Base-by-base conservation (phyloP, 441 rosid species). In the Croton setiger region DNA sequence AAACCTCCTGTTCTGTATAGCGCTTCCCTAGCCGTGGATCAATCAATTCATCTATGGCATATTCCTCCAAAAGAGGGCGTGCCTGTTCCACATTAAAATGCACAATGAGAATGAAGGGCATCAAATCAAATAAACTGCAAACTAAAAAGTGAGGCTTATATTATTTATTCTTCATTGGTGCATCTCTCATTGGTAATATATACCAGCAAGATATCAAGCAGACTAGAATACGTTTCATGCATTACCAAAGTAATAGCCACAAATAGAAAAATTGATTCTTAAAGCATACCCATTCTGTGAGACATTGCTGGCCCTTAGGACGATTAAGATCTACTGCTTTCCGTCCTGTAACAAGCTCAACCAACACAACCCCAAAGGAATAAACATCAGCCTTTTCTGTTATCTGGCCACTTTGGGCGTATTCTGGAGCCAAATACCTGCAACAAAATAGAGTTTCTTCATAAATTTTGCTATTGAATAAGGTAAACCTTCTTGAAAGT, bases 351-450 rank as follows among this genome's bases (percentile, higher is more conserved):
- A 96, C 97, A 71, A 96, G 96, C 83, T 96, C 99, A 36, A 86
- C 87, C 78, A 96, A 74, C 68, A 96, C 96, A 65, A 93, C 96
- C 12, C 99, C 99, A 15, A 96, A 91, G 39, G 99, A 96, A 81
- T 93, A 96, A 54, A 96, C 97, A 80, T 93, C 99, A 2, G 99
- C 97, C 45, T 91, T 96, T 68, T 96, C 98, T 18, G 99, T 93
- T 61, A 96, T 93, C 74, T 96, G 98, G 56, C 99, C 98, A 64
- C 93, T 93, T 75, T 96, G 96, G 58, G 97, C 96, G 54, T 92
- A 96, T 75, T 96, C 99, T 23, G 99, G 99, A 62, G 99, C 98
- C 87, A 96, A 80, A 81, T 96, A 96, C 83, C 99, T 96, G 71
- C 70, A 84, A 44, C 52, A 47, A 17, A 56, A 43, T 65, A 60